Evolutionary conservation across 352 stramenopile genomes (phyloP), one percentile per base, ranked within the genome.

Genomic region (Phytophthora aleatoria): DNA sequence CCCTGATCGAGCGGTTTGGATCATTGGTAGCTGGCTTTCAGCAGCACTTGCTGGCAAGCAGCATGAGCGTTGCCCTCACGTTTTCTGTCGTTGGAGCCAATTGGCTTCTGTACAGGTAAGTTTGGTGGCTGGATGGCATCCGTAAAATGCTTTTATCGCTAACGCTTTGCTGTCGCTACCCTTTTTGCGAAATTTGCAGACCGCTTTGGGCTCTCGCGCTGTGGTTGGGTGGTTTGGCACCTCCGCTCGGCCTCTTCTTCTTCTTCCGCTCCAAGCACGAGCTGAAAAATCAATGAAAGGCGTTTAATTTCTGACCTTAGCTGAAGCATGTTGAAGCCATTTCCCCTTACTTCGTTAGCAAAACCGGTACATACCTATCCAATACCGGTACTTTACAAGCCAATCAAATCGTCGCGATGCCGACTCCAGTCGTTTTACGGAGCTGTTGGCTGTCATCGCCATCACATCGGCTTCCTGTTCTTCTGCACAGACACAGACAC

Each of bases 51-150:
- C 48, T 85, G 31, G 75, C 76, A 12, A 69, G 59, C 50, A 78
- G 57, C 48, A 53, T 83, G 59, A 87, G 80, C 31, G 44, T 74
- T 16, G 76, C 73, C 20, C 67, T 87, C 20, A 89, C 75, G 1
- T 89, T 87, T 59, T 67, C 66, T 0, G 62, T 89, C 24, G 79
- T 78, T 10, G 67, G 69, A 11, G 30, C 69, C 31, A 77, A 70
- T 41, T 92, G 84, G 82, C 16, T 91, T 48, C 38, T 84, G 10
- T 73, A 77, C 50, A 70, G 79, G 81, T 87, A 64, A 30, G 63
- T 75, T 39, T 0, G 24, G 12, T 10, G 24, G 20, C 20, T 20
- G 20, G 20, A 20, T 20, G 20, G 20, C 20, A 20, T 20, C 20
- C 20, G 20, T 20, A 20, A 20, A 20, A 20, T 20, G 20, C 20